Conservation (phyloP, 2,329 filamentous ascomycete genomes). For the Epichloe hybrida region DNA sequence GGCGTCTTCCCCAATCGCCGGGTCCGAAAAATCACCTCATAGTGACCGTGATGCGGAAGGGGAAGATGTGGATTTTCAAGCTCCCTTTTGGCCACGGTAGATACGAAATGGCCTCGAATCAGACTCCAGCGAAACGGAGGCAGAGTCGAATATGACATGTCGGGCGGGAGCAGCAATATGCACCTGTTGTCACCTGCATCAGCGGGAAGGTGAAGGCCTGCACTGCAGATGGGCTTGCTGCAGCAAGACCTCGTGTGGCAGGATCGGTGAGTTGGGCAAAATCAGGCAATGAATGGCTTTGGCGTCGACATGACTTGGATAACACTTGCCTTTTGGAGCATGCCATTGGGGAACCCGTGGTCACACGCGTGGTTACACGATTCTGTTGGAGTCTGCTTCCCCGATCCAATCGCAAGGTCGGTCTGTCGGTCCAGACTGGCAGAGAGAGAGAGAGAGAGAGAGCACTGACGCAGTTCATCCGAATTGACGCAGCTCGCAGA, state of each 20-base stretch:
- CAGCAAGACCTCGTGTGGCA: not conserved
- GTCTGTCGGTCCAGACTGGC: not conserved
- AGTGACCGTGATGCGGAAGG: not conserved
- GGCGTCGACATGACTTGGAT: not conserved
- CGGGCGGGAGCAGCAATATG: not conserved
- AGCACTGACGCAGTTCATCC: not conserved
- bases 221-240: slow-evolving; percentile 3
- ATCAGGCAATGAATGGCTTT: not conserved
- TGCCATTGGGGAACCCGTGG: not conserved
- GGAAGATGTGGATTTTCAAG: not conserved
- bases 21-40: not conserved
- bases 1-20: not conserved
- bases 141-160: not conserved
- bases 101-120: not conserved
- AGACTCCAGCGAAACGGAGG: no score
- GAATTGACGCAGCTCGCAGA: not conserved
- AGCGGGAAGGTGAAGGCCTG: not conserved
- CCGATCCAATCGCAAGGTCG: not conserved
- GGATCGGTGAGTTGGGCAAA: slow-evolving; percentile 1
- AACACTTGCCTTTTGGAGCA: not conserved
- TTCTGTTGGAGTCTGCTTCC: not conserved
- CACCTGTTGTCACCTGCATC: not conserved
- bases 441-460: no score
- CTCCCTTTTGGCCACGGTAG: not conserved
- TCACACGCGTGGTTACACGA: not conserved